Evolutionary conservation across 306 rosid species (phyloP).

Genomic region (Prunus salicina): DNA sequence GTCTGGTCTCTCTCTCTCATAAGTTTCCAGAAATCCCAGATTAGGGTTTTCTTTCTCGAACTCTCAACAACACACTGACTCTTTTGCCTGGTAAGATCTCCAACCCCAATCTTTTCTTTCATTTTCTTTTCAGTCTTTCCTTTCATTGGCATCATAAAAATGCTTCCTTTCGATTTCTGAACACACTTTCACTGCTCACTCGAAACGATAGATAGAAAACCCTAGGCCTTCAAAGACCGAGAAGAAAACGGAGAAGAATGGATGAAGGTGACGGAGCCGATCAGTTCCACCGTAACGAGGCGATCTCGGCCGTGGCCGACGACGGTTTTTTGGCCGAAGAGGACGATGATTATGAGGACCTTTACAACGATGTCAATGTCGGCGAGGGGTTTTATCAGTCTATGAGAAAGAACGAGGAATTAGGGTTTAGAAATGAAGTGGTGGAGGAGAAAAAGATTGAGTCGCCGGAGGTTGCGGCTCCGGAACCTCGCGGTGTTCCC

Average conservation of each 20-base stretch:
- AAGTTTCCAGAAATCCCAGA: slow-evolving; percentile 4
- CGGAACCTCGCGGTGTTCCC: slow-evolving; percentile 31
- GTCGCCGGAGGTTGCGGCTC: slow-evolving; percentile 13
- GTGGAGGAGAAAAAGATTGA: slow-evolving; percentile 51
- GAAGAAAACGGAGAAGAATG: slow-evolving; percentile 25
- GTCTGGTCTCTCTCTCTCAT: background rate
- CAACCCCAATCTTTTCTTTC: background rate
- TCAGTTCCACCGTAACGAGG: slow-evolving; percentile 95
- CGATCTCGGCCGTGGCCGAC: slow-evolving; percentile 96
- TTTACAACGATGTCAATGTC: slow-evolving; percentile 91
- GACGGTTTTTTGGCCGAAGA: slow-evolving; percentile 82
- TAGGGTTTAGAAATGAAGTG: slow-evolving; percentile 44
- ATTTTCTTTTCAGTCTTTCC: background rate
- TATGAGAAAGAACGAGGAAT: slow-evolving; percentile 65
- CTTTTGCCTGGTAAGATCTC: slow-evolving; percentile 9
- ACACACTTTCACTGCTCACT: background rate
- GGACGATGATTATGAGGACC: slow-evolving; percentile 93
- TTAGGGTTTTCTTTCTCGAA: slow-evolving; percentile 17
- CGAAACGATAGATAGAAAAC: background rate
- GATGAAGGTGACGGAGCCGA: slow-evolving; percentile 83
- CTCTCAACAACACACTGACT: background rate
- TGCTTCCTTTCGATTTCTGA: background rate
- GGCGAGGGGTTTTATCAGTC: slow-evolving; percentile 95
- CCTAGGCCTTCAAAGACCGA: background rate
- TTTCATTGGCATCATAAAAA: background rate